Evolutionary conservation across 2,329 filamentous ascomycete species (phyloP), one percentile per base, ranked within the genome.

Genomic region (Alternaria gaisen): DNA sequence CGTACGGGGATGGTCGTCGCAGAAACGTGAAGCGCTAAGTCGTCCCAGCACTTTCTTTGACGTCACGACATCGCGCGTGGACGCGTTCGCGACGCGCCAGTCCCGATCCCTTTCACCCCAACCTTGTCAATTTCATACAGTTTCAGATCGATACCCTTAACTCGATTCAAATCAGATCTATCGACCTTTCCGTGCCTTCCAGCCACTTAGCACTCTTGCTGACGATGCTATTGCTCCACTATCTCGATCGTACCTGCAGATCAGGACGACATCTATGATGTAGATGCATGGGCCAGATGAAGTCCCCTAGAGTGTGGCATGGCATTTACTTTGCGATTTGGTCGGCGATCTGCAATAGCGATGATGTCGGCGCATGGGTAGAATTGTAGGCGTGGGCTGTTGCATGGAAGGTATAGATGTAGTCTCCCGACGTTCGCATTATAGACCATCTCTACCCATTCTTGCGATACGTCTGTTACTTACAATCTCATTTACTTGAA

Each of bases 241-340:
- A 4, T 41, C 16, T 32, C 55, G 55, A 66, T 61, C 43, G 61
- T 66, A 61, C 64, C 61, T 66, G 58, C 43, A 53, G 30, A 56
- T 56, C 48, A 63, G 53, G 36, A 60, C 58, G 40, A 54, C 7
- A 48, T 64, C 61, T 59, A 59, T 65, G 61, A 65, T 65, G 61
- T 56, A 47, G 55, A 56, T 58, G 57, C 46, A 54, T n/a, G 50
- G 50, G 24, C 26, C 20, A 44, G 26, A 59, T 18, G 53, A 62
- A 64, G 56, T 53, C 53, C 56, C 44, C 42, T 30, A 42, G 32
- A 28, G 30, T 50, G 20, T 55, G 52, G 53, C 52, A 58, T 59
- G 43, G 36, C n/a, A 46, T 50, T 58, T 34, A 40, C n/a, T 24
- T 44, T 50, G 22, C 48, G 34, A 47, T 34, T n/a, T 41, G 53